These are phyloP conservation scores for Acidiella bohemica DNA, from an alignment of 495 filamentous ascomycete genomes.

Conservation along the genomic window DNA sequence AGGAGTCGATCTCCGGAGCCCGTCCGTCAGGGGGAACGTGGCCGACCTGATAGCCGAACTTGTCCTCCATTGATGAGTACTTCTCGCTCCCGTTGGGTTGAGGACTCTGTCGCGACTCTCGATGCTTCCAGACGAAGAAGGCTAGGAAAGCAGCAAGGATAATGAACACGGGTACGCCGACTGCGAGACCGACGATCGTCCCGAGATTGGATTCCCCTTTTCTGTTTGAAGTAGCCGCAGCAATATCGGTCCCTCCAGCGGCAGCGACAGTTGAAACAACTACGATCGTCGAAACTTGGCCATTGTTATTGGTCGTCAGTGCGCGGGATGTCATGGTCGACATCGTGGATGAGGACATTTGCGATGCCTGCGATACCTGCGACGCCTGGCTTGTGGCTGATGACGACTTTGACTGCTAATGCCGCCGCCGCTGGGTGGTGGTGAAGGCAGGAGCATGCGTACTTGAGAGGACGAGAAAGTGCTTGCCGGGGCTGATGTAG, in stretches of 20 bases:
- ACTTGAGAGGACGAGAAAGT: background rate
- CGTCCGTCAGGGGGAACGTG: slow-evolving; percentile 9
- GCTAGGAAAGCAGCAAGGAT: slow-evolving; percentile 2
- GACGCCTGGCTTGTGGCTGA: background rate
- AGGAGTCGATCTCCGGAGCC: slow-evolving; percentile 16
- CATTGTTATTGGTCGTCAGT: slow-evolving; percentile 2
- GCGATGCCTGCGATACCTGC: background rate
- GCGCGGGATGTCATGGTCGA: background rate
- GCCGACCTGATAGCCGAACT: slow-evolving; percentile 7
- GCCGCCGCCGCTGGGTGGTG: background rate
- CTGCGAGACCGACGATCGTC: slow-evolving; percentile 14
- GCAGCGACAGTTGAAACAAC: slow-evolving; percentile 1
- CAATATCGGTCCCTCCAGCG: too few relatives aligned
- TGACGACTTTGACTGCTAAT: background rate
- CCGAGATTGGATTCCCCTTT: too few relatives aligned
- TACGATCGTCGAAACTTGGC: background rate
- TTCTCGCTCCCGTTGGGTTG: background rate
- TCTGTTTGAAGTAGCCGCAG: too few relatives aligned
- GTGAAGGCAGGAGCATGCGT: background rate
- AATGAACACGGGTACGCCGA: slow-evolving; percentile 15
- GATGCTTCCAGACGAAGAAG: slow-evolving; percentile 5
- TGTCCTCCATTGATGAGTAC: slow-evolving; percentile 1
- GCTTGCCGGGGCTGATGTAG: background rate
- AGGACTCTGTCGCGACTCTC: too few relatives aligned
- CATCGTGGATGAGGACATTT: background rate